Evolutionary conservation across 2,329 filamentous ascomycete genomes (phyloP).

Genomic region (Pseudocercospora ulei): DNA sequence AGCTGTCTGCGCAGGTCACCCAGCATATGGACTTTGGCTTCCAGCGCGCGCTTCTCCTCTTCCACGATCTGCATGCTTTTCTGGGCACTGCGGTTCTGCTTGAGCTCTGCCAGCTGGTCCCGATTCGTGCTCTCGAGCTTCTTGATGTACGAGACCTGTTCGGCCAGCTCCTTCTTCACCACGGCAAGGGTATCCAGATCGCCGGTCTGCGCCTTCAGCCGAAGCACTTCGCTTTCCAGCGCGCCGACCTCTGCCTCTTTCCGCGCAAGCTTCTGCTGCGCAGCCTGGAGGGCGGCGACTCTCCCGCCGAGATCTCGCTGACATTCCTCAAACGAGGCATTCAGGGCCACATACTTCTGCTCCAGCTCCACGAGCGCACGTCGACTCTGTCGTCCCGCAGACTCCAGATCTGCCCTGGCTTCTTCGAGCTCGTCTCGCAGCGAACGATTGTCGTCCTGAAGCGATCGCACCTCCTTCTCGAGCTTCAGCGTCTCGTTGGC

Average conservation of each 20-base stretch:
- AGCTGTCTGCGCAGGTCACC: conserved; percentile 66
- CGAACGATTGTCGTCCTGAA: conserved; percentile 61
- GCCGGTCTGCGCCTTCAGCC: conserved; percentile 74
- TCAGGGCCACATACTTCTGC: conserved; percentile 49
- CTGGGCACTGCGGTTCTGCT: conserved; percentile 67
- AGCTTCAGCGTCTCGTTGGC: conserved; percentile 48
- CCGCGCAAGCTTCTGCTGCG: conserved; percentile 58
- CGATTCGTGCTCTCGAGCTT: conserved; percentile 70
- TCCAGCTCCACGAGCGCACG: conserved; percentile 53
- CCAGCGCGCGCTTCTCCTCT: conserved; percentile 80
- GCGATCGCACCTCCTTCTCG: conserved; percentile 47
- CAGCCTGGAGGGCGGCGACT: conserved; percentile 48
- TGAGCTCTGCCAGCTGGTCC: conserved; percentile 69
- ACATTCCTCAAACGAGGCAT: conserved; percentile 48
- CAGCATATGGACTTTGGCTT: conserved; percentile 66
- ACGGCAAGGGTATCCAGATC: conserved; percentile 77
- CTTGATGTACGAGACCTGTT: conserved; percentile 86
- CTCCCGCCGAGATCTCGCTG: conserved; percentile 50
- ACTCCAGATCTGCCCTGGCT: conserved; percentile 61
- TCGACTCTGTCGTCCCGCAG: conserved; percentile 56
- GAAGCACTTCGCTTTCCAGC: conserved; percentile 72
- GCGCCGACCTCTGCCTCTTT: conserved; percentile 61
- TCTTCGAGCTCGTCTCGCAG: conserved; percentile 78
- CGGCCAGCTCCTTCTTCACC: conserved; percentile 76
- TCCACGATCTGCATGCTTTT: conserved; percentile 89